These are phyloP conservation scores for Candida jianshihensis DNA, from an alignment of 805 yeast genomes.

Conservation along the genomic window DNA sequence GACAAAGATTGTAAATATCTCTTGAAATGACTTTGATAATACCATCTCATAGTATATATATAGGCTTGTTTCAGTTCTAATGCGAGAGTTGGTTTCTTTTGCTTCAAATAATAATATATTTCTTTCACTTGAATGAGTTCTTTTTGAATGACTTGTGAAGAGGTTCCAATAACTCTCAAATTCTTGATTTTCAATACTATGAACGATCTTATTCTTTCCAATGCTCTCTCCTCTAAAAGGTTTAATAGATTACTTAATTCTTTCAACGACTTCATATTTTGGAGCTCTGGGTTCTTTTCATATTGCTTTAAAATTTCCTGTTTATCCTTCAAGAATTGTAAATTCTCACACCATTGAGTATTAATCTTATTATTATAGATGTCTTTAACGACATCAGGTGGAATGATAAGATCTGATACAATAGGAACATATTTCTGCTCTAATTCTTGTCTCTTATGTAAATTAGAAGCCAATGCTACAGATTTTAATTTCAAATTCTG, in stretches of 20 bases:
- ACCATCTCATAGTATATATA: constrained; percentile 88
- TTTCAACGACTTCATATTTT: constrained; percentile 17
- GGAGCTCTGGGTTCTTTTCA: constrained; percentile 10
- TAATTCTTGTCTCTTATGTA: constrained; percentile 40
- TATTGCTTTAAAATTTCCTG: constrained; percentile 44
- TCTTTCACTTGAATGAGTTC: constrained; percentile 58
- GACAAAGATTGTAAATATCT: constrained; percentile 70
- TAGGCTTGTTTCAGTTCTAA: constrained; percentile 74
- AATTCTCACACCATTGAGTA: constrained; percentile 59
- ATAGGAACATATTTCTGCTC: constrained; percentile 59
- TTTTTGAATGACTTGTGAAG: constrained; percentile 72
- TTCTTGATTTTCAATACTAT: constrained; percentile 57
- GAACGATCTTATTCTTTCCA: constrained; percentile 72
- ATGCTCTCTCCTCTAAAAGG: constrained; percentile 55
- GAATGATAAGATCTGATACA: constrained; percentile 67
- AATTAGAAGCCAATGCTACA: constrained; percentile 36
- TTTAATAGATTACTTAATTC: constrained; percentile 32
- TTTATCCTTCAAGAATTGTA: constrained; percentile 53
- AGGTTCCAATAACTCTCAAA: constrained; percentile 54
- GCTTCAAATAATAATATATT: constrained; percentile 47
- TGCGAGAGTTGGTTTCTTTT: constrained; percentile 56
- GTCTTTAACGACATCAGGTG: constrained; percentile 61
- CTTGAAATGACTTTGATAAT: constrained; percentile 71
- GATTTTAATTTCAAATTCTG: constrained; percentile 52
- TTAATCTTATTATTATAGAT: constrained; percentile 52